Percentiles rank a stretch among this genome's conserved stretches.
phyloP scores from a whole-genome alignment of 306 rosid species.

The Rosa persica region DNA sequence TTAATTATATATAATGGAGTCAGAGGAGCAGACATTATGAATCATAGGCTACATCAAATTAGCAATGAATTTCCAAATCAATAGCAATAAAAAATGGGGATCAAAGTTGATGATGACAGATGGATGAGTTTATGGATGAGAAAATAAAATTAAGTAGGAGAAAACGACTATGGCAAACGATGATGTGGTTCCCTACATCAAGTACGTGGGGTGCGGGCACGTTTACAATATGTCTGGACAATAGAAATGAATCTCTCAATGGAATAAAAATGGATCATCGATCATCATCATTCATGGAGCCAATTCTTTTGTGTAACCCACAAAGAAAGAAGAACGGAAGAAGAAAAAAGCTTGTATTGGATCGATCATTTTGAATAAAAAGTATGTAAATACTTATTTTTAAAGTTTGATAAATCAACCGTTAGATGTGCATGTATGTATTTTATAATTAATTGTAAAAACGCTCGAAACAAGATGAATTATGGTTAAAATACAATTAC shows the following conservation, averaged over 20 bases:
- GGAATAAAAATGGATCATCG: neutral
- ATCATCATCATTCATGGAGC: neutral
- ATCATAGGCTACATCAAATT: neutral
- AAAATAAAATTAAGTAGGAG: neutral
- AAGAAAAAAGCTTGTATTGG: neutral
- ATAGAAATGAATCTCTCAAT: neutral
- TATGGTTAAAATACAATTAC: too few relatives aligned
- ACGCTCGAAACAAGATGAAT: too few relatives aligned
- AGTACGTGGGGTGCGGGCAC: constrained; percentile 20
- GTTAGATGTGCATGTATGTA: too few relatives aligned
- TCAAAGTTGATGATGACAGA: constrained; percentile 14
- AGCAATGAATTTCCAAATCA: neutral
- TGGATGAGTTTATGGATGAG: neutral
- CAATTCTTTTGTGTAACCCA: neutral
- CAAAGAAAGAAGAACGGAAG: neutral
- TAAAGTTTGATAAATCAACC: too few relatives aligned
- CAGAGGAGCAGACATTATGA: constrained; percentile 12
- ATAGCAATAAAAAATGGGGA: neutral
- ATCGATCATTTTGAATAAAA: neutral
- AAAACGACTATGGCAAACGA: constrained; percentile 6
- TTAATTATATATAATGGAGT: constrained; percentile 1
- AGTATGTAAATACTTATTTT: neutral
- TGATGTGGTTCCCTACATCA: constrained; percentile 29
- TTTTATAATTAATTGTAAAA: too few relatives aligned
- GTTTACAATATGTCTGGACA: constrained; percentile 10